A percentile compares a stretch with the other conserved stretches of the same genome.
Evolutionary conservation across 2,329 filamentous ascomycete species (phyloP).

Genomic region (Fusarium veterinarium): DNA sequence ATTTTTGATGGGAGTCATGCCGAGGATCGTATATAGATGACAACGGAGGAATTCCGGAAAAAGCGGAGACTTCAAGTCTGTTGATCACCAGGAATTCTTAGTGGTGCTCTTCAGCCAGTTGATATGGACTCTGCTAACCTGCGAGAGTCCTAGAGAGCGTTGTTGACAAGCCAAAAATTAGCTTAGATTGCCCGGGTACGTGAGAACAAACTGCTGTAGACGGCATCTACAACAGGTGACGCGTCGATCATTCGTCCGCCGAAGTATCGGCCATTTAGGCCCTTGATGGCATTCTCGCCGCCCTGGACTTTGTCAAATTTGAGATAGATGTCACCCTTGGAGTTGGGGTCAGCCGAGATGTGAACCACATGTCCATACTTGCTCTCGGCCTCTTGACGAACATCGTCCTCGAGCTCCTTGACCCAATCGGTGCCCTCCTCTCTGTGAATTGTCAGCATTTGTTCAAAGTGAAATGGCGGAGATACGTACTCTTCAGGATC

Average conservation of each 20-base stretch:
- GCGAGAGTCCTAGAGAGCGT: constrained; percentile 61
- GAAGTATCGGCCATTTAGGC: constrained; percentile 96
- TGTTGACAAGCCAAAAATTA: constrained; percentile 62
- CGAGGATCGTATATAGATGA: constrained; percentile 6
- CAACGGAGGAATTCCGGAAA: constrained; percentile 20
- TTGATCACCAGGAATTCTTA: constrained; percentile 44
- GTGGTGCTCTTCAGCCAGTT: constrained; percentile 43
- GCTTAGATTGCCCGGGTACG: constrained; percentile 83
- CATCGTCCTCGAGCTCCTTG: constrained; percentile 93
- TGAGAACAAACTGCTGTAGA: constrained; percentile 97
- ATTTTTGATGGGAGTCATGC: constrained; percentile 20
- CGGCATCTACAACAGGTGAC: constrained; percentile 95
- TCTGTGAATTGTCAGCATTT: constrained; percentile 61
- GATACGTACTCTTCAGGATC: constrained; percentile 85
- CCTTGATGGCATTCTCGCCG: constrained; percentile 97
- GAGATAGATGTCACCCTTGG: constrained; percentile 95
- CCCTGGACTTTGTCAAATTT: constrained; percentile 97
- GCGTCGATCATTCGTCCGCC: constrained; percentile 93
- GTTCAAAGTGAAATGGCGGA: neutral
- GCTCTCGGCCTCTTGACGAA: constrained; percentile 89
- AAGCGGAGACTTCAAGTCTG: constrained; percentile 45
- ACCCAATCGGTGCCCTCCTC: constrained; percentile 90
- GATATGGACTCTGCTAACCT: constrained; percentile 51
- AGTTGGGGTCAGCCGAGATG: constrained; percentile 93
- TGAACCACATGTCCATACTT: constrained; percentile 99